phyloP scores from a whole-genome alignment of 805 yeast genomes.

The Lachancea quebecensis region DNA sequence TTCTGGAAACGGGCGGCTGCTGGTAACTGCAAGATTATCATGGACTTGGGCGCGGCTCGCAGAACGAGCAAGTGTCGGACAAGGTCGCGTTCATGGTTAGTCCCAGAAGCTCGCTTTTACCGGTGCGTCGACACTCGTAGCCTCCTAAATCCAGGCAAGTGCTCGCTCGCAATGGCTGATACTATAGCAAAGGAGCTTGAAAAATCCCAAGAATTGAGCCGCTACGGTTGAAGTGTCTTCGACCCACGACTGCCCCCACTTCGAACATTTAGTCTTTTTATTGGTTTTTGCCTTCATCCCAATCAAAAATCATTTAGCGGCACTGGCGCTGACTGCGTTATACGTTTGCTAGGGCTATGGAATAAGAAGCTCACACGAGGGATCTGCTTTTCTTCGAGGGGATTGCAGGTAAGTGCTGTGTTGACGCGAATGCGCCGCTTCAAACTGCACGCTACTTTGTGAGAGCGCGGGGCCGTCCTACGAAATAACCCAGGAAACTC shows the following conservation, averaged over 20 bases:
- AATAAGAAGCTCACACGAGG: background rate
- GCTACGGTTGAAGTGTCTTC: too few species aligned
- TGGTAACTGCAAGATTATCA: background rate
- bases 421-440: slow-evolving; percentile 5
- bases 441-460: slow-evolving; percentile 2
- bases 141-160: background rate
- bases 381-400: slow-evolving; percentile 3
- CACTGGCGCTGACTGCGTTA: background rate
- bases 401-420: slow-evolving; percentile 1
- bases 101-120: slow-evolving; percentile 2
- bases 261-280: slow-evolving; percentile 2
- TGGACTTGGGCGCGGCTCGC: slow-evolving; percentile 2
- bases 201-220: too few species aligned
- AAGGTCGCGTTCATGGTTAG: slow-evolving; percentile 3
- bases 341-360: background rate
- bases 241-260: background rate
- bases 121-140: slow-evolving; percentile 2
- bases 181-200: too few species aligned
- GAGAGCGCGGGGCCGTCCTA: background rate
- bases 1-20: background rate
- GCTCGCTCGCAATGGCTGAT: background rate
- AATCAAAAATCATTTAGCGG: slow-evolving; percentile 5
- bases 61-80: background rate
- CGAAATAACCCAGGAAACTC: too few species aligned
- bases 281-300: slow-evolving; percentile 1